phyloP scores from a whole-genome alignment of 2,329 filamentous ascomycete genomes.

The Fusarium siculi region DNA sequence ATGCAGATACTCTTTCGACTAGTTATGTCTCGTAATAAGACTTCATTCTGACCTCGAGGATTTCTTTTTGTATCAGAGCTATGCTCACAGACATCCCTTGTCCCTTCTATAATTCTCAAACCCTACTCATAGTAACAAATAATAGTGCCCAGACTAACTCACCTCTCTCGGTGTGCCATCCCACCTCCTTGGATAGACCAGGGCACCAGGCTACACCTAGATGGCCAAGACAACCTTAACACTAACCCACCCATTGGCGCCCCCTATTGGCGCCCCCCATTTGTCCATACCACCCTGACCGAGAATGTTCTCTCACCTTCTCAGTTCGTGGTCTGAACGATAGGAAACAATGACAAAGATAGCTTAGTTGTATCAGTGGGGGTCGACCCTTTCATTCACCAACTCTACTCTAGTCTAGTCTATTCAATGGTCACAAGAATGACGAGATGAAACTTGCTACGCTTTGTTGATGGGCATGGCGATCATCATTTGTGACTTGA shows the following conservation, averaged over 20 bases:
- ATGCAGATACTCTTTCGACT: background rate
- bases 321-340: conserved; percentile 18
- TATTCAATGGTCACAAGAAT: background rate
- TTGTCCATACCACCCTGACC: conserved; percentile 28
- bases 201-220: conserved; percentile 12
- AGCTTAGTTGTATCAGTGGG: conserved; percentile 25
- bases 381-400: background rate
- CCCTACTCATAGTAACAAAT: background rate
- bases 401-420: background rate
- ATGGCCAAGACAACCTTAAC: conserved; percentile 40
- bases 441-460: conserved; percentile 23
- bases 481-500: conserved; percentile 23
- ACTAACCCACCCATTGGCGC: conserved; percentile 21
- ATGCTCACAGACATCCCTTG: background rate
- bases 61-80: background rate
- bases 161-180: conserved; percentile 34
- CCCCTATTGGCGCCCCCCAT: conserved; percentile 23
- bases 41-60: background rate
- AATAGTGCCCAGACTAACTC: background rate
- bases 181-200: conserved; percentile 16
- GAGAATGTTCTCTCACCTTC: conserved; percentile 21
- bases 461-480: background rate
- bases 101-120: background rate
- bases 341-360: conserved; percentile 38
- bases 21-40: background rate